Percentiles rank a stretch among this genome's conserved stretches.
These are phyloP conservation scores for Physcomitrium patens DNA, from an alignment of 225 moss, liverwort and hornwort genomes.

Conservation along the genomic window DNA sequence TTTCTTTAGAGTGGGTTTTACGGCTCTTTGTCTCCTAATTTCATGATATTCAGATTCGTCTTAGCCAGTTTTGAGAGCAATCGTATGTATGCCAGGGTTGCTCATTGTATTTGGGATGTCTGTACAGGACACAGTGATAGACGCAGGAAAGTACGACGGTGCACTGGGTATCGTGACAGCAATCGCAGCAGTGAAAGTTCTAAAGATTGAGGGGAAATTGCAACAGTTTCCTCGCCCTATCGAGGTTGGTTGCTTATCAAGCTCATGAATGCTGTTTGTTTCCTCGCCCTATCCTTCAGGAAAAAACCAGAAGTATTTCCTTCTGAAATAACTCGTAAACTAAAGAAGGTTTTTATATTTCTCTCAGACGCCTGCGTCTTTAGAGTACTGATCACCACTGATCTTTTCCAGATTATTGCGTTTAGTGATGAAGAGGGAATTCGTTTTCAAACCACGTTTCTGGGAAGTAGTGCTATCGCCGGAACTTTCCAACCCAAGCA, in stretches of 20 bases:
- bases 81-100: background rate
- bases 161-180: slow-evolving; percentile 78
- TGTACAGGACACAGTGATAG: slow-evolving; percentile 90
- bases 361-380: too few relatives aligned
- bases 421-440: slow-evolving; percentile 99
- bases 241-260: slow-evolving; percentile 62
- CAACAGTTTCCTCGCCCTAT: slow-evolving; percentile 87
- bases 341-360: too few relatives aligned
- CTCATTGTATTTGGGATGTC: slow-evolving; percentile 21
- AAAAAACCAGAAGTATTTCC: too few relatives aligned
- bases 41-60: background rate
- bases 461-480: slow-evolving; percentile 89
- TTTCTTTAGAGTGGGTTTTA: background rate
- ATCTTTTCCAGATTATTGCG: slow-evolving; percentile 86
- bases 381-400: slow-evolving; percentile 38
- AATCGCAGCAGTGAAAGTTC: slow-evolving; percentile 83
- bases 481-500: slow-evolving; percentile 75
- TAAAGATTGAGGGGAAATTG: slow-evolving; percentile 69
- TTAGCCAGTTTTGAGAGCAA: background rate
- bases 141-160: slow-evolving; percentile 88
- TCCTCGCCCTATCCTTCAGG: too few relatives aligned
- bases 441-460: slow-evolving; percentile 93
- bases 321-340: too few relatives aligned
- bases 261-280: too few relatives aligned
- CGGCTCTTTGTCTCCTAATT: background rate